phyloP scores from a whole-genome alignment of 2,329 filamentous ascomycete species.

The Alternaria longipes region DNA sequence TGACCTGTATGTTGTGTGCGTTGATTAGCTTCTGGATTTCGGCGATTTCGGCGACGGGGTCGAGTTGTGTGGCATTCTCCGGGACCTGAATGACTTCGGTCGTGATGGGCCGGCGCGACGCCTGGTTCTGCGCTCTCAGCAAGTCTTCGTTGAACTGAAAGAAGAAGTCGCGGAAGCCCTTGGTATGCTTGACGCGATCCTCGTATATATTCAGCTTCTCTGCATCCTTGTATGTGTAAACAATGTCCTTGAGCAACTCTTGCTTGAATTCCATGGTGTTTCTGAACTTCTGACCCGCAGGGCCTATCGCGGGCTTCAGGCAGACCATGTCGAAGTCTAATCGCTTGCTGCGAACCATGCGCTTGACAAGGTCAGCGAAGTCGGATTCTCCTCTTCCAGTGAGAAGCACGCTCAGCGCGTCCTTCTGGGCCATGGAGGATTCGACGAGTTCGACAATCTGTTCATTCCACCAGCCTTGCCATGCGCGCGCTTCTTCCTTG shows the following conservation, averaged over 20 bases:
- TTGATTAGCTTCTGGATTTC: conserved; percentile 92
- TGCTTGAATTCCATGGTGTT: conserved; percentile 96
- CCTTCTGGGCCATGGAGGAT: conserved; percentile 83
- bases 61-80: conserved; percentile 76
- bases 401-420: conserved; percentile 83
- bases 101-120: conserved; percentile 70
- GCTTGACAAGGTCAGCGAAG: conserved; percentile 81
- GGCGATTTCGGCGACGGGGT: conserved; percentile 80
- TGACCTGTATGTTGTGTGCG: conserved; percentile 75
- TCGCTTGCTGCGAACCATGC: conserved; percentile 78
- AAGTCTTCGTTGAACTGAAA: conserved; percentile 74
- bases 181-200: conserved; percentile 72
- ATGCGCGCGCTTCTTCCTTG: conserved; percentile 81
- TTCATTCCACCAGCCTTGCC: conserved; percentile 98
- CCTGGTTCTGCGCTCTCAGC: conserved; percentile 53
- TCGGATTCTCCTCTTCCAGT: conserved; percentile 83
- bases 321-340: conserved; percentile 89
- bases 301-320: conserved; percentile 85
- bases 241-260: conserved; percentile 77
- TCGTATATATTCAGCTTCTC: conserved; percentile 80
- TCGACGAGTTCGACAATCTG: conserved; percentile 80
- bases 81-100: conserved; percentile 88
- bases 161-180: conserved; percentile 87
- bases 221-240: conserved; percentile 85
- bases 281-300: conserved; percentile 77